phyloP scores from a whole-genome alignment of 2,329 filamentous ascomycete genomes.

The Cytospora mali region DNA sequence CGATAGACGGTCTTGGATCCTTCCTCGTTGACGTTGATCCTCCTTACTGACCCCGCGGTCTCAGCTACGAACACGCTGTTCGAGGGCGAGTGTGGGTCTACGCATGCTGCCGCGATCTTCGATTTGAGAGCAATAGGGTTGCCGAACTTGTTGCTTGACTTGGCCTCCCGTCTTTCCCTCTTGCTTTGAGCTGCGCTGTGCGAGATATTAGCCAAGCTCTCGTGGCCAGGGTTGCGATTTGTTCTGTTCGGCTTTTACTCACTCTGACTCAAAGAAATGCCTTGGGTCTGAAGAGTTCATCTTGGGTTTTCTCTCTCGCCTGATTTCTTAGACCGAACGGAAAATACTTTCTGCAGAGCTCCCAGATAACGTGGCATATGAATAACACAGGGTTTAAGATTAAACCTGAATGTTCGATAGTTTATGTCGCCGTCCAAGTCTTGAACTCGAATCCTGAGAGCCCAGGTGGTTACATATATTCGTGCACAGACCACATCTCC shows the following conservation, averaged over 20 bases:
- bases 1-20: slow-evolving; percentile 58
- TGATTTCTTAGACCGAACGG: not conserved
- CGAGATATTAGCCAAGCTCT: slow-evolving; percentile 14
- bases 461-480: not conserved
- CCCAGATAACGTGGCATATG: not conserved
- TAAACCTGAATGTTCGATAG: not conserved
- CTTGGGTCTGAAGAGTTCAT: slow-evolving; percentile 73
- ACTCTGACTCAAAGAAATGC: slow-evolving; percentile 94
- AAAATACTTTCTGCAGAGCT: too few relatives aligned
- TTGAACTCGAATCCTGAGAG: not conserved
- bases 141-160: slow-evolving; percentile 76
- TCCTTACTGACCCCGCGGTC: slow-evolving; percentile 78
- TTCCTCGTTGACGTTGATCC: slow-evolving; percentile 66
- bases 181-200: slow-evolving; percentile 53
- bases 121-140: slow-evolving; percentile 78
- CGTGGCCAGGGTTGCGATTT: not conserved
- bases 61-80: slow-evolving; percentile 77
- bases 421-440: not conserved
- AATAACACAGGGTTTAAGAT: not conserved
- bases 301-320: slow-evolving; percentile 42
- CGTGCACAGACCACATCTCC: not conserved
- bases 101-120: slow-evolving; percentile 77
- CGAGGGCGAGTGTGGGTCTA: slow-evolving; percentile 64
- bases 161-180: slow-evolving; percentile 65
- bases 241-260: slow-evolving; percentile 41